Evolutionary conservation across 192 early-diverging fungal genomes (phyloP), one percentile per base, ranked within the genome.

Genomic region (Entomortierella parvispora): DNA sequence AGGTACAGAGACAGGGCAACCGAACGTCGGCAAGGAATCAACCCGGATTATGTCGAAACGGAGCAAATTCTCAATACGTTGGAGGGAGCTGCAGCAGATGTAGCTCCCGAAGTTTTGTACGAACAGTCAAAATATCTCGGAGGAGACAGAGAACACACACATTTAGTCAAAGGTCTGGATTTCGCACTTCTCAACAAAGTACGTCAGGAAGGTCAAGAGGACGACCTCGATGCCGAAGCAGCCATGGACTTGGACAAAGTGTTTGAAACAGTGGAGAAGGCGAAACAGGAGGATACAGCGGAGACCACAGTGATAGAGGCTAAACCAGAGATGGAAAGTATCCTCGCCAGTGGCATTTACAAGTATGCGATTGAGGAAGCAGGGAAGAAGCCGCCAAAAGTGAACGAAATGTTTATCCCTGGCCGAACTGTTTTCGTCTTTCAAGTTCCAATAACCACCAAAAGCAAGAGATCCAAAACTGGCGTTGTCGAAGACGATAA

Each of bases 151-250:
- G 83, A 91, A 25, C 94, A 92, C 64, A 96, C 96, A 4, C 96
- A 97, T 83, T 72, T 97, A 51, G 96, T 97, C 22, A 97, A 96
- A 57, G 96, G 96, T 28, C 82, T 97, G 3, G 96, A 97, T 78
- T 96, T 82, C 83, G 85, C 92, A 12, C 83, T 97, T 6, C 82
- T 97, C 18, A 78, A 90, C 49, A 92, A 92, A 75, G 83, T 91
- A 6, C 82, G 91, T 22, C 81, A 85, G n/a, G 88, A 91, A 44
- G 81, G 84, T 22, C 59, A 58, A 33, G 83, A 67, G 15, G 67
- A 79, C 52, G 77, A 85, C 2, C 46, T 77, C 5, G 83, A 84
- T 26, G 52, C 81, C 9, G 79, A 65, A 3, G 82, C 81, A 11
- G 62, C 60, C 45, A 82, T 65, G 31, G 83, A 83, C 32, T 71